Percentiles rank a stretch among this genome's conserved stretches.
phyloP scores from a whole-genome alignment of 352 stramenopile genomes.

The Phytophthora macrochlamydospora region DNA sequence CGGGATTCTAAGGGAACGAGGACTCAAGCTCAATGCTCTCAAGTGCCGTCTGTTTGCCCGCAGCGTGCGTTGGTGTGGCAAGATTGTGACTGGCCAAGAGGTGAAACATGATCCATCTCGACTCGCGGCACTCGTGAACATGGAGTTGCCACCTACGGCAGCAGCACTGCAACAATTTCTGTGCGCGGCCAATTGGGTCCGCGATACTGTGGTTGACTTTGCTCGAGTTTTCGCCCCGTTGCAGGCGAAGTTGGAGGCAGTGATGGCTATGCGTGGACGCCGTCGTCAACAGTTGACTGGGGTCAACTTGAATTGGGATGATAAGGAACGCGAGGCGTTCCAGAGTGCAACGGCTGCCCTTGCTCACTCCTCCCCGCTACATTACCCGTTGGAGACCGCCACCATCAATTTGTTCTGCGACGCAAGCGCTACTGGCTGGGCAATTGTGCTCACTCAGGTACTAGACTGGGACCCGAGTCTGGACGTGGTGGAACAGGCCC shows the following conservation, averaged over 20 bases:
- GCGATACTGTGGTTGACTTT: constrained; percentile 21
- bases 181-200: constrained; percentile 25
- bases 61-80: constrained; percentile 24
- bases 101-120: constrained; percentile 13
- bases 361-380: constrained; percentile 2
- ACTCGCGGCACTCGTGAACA: neutral
- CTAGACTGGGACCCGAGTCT: too few species aligned
- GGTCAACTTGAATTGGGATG: neutral
- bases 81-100: constrained; percentile 10
- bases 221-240: constrained; percentile 9
- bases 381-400: neutral
- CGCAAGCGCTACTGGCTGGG: too few species aligned
- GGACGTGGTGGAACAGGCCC: too few species aligned
- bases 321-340: too few species aligned
- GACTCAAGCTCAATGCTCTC: constrained; percentile 24
- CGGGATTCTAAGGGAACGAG: neutral
- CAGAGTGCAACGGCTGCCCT: constrained; percentile 1
- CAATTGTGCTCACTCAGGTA: too few species aligned
- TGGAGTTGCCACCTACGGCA: constrained; percentile 9
- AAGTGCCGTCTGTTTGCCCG: constrained; percentile 21
- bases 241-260: constrained; percentile 11
- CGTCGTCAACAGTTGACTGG: constrained; percentile 4
- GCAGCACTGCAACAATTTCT: constrained; percentile 30
- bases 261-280: constrained; percentile 1
- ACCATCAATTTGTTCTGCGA: constrained; percentile 6